phyloP scores from a whole-genome alignment of 306 rosid genomes.

The Clitoria ternatea region DNA sequence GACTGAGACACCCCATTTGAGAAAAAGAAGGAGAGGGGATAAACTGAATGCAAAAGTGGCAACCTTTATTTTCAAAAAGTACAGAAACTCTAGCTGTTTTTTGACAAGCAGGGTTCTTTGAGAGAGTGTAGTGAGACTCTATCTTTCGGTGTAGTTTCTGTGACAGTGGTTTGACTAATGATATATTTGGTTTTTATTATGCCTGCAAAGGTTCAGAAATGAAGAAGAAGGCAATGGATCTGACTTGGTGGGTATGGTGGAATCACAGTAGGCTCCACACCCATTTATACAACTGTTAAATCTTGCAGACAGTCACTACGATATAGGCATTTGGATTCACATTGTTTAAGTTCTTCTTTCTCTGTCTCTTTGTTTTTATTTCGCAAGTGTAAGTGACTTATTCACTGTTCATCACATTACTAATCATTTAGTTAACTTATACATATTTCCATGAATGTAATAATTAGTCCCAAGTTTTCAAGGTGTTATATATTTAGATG shows the following conservation, averaged over 20 bases:
- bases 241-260: conserved; percentile 59
- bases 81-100: conserved; percentile 18
- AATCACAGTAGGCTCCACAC: conserved; percentile 65
- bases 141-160: neutral
- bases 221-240: conserved; percentile 49
- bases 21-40: neutral
- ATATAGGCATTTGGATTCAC: conserved; percentile 44
- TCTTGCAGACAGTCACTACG: conserved; percentile 29
- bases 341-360: conserved; percentile 2
- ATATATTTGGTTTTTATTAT: conserved; percentile 7
- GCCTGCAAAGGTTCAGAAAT: conserved; percentile 40
- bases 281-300: conserved; percentile 40
- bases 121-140: neutral
- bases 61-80: conserved; percentile 30
- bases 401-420: no score
- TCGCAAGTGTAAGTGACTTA: no score
- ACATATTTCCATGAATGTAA: no score
- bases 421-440: no score
- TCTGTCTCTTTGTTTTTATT: neutral
- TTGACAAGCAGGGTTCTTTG: neutral
- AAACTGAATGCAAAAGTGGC: conserved; percentile 15
- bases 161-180: neutral
- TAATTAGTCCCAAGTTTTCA: no score
- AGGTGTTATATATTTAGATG: no score
- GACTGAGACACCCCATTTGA: conserved; percentile 23